Evolutionary conservation across 208 protist genomes (phyloP), one percentile per base, ranked within the genome.

Genomic region (Wallacemonas sp.): DNA sequence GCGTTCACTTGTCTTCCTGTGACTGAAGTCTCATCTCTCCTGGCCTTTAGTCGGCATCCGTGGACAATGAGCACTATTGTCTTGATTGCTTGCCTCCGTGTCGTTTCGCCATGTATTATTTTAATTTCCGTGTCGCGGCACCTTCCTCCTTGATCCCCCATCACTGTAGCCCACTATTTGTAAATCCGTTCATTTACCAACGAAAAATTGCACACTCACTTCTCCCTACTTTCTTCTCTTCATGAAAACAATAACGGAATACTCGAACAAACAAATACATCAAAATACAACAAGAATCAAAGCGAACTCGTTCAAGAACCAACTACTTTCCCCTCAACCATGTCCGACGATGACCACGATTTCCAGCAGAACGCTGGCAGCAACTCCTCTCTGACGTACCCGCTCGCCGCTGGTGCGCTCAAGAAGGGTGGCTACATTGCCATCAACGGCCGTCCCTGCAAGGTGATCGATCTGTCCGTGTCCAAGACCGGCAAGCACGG

Each of bases 401-500:
- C 93, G 12, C 66, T 90, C 53, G 75, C 91, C 44, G 87, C 90
- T 64, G 94, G 94, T 58, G 81, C 86, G 11, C 67, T 97, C 36
- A 97, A 96, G 75, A 97, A 97, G 76, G 90, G 90, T 33, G 85
- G 86, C 31, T 90, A 94, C 68, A 68, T 96, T 47, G 84, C 84
- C 70, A 96, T 97, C 64, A 96, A 97, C 68, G 68, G 74, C 58
- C 81, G 81, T 24, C 97, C 98, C 53, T 99, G 97, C 88, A 99
- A 98, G 83, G 90, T 99, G 44, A 97, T 99, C 63, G 97, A 98
- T 68, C 94, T 98, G 73, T 98, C 93, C 47, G 98, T 97, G 22
- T 99, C 98, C 39, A 99, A 99, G 88, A 98, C 97, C 54, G 98
- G 98, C 66, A 99, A 99, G 88, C 98, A 99, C 84, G 98, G 98